Evolutionary conservation across 306 rosid species (phyloP), one percentile per base, ranked within the genome.

Genomic region (Delonix regia): DNA sequence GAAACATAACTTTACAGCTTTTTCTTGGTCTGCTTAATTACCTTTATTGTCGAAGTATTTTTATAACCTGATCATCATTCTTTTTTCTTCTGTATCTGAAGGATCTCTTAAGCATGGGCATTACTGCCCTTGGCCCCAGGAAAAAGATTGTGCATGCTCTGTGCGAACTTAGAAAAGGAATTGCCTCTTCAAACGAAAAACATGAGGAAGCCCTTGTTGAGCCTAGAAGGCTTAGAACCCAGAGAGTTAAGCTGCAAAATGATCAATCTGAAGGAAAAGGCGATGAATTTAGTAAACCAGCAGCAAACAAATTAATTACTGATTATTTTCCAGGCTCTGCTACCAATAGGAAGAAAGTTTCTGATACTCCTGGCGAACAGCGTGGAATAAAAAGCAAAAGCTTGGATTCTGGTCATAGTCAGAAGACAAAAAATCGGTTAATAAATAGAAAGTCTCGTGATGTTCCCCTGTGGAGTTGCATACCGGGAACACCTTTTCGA

Each of bases 401-500:
- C 45, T 41, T 76, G 7, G 78, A 76, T 61, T 81, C 94, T 80
- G 80, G 82, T 45, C 72, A 64, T 25, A 90, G 89, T 82, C 67
- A 67, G 63, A 83, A 44, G 41, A 81, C 66, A 3, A 89, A 86
- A 80, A 86, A 68, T 61, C 21, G 19, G 16, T 74, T 84, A 15
- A 83, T 81, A 55, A 85, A 69, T 61, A 75, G 89, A 80, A 92
- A 87, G 79, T 84, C 72, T 69, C 87, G 87, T 74, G 88, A 89
- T 77, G 74, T 93, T 86, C 97, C 98, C 21, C 75, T 55, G 14
- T 94, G 98, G 97, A 89, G 98, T 83, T 81, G 88, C 82, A 77
- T 94, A 80, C 86, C 92, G 65, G 98, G 98, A 87, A 92, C 98
- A 0, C 91, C 97, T 77, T 94, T 94, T 81, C 89, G 95, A 28